Conservation (phyloP, 352 stramenopile genomes). For the Elongisporangium senticosum region DNA sequence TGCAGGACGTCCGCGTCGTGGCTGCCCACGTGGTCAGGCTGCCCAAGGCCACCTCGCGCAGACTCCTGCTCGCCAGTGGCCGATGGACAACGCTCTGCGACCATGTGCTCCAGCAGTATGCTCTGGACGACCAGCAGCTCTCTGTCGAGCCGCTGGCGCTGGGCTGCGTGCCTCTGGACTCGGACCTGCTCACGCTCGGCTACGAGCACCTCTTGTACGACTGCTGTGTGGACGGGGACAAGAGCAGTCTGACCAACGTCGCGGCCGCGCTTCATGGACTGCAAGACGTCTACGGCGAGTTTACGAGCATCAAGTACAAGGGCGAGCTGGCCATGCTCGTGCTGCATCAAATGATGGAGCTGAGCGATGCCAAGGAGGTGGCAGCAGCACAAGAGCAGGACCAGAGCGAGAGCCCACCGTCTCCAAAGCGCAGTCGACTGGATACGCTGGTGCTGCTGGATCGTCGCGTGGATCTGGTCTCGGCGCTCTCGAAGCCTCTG, state of each 20-base stretch:
- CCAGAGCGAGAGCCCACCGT: neutral
- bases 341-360: constrained; percentile 57
- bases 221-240: constrained; percentile 37
- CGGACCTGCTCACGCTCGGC: constrained; percentile 54
- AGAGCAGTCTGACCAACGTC: constrained; percentile 40
- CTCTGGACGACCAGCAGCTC: constrained; percentile 25
- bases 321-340: constrained; percentile 66
- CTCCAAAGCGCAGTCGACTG: constrained; percentile 17
- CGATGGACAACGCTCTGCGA: constrained; percentile 50
- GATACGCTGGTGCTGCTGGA: constrained; percentile 72
- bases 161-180: constrained; percentile 58
- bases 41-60: constrained; percentile 2
- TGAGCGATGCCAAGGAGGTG: constrained; percentile 18
- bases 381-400: constrained; percentile 1
- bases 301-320: constrained; percentile 76
- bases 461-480: constrained; percentile 61
- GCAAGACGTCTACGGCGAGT: constrained; percentile 50
- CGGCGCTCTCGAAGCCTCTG: constrained; percentile 56
- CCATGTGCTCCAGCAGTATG: constrained; percentile 28
- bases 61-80: constrained; percentile 37
- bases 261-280: constrained; percentile 43
- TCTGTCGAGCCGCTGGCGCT: constrained; percentile 33
- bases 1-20: constrained; percentile 41
- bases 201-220: constrained; percentile 48
- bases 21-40: constrained; percentile 34